phyloP scores from a whole-genome alignment of 495 filamentous ascomycete genomes.

The Coniosporium apollinis region DNA sequence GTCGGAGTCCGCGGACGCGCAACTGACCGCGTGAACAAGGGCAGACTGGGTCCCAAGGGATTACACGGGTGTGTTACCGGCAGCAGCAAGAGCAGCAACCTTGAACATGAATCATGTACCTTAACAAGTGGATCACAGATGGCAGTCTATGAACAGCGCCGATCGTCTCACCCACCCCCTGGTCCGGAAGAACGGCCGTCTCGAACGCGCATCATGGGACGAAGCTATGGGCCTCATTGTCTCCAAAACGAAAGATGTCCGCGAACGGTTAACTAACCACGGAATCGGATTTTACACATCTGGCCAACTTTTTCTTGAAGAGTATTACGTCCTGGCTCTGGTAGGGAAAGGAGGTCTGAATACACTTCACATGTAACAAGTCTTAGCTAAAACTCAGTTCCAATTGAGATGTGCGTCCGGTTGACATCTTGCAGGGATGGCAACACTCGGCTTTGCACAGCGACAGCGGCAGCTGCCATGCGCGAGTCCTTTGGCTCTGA shows the following conservation, averaged over 20 bases:
- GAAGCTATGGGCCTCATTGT: constrained; percentile 10
- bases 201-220: constrained; percentile 10
- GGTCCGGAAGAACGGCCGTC: constrained; percentile 7
- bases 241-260: constrained; percentile 6
- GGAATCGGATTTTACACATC: constrained; percentile 11
- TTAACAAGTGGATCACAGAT: neutral
- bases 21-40: constrained; percentile 3
- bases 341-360: constrained; percentile 9
- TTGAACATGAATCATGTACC: too few species aligned
- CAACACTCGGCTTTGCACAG: constrained; percentile 9
- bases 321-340: constrained; percentile 10
- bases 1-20: constrained; percentile 2
- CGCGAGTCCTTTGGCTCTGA: neutral
- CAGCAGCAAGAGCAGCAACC: too few species aligned
- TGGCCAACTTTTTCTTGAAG: constrained; percentile 12
- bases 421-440: neutral
- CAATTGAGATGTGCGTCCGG: too few species aligned
- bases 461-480: constrained; percentile 8
- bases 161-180: constrained; percentile 9
- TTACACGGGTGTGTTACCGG: neutral
- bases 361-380: constrained; percentile 12
- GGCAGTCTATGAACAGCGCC: neutral
- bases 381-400: too few species aligned
- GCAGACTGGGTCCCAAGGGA: constrained; percentile 2
- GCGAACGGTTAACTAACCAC: constrained; percentile 5